Evolutionary conservation across 306 rosid genomes (phyloP).

Genomic region (Boehmeria nivea): DNA sequence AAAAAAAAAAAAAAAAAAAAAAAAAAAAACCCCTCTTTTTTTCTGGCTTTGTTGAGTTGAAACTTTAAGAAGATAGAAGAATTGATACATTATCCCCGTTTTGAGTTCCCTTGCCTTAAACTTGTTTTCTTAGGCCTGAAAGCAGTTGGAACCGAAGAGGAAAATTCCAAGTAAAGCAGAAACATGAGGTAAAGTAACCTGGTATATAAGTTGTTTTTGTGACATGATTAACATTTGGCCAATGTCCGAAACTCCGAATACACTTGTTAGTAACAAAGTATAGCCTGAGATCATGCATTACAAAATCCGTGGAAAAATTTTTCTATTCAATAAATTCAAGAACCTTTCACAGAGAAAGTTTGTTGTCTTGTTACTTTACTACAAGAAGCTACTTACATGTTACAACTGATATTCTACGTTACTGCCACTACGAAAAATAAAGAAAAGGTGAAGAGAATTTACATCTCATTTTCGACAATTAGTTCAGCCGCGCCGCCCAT

Average conservation of each 20-base stretch:
- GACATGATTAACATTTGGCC: too few species aligned
- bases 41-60: background rate
- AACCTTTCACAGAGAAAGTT: background rate
- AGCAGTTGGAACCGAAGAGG: too few species aligned
- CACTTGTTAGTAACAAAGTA: background rate
- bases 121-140: too few species aligned
- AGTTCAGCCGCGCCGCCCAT: constrained; percentile 93
- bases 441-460: constrained; percentile 17
- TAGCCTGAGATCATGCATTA: background rate
- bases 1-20: background rate
- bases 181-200: too few species aligned
- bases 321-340: constrained; percentile 1
- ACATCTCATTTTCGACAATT: constrained; percentile 51
- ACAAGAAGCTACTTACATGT: too few species aligned
- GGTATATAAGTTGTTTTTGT: too few species aligned
- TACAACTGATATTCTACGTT: background rate
- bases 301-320: background rate
- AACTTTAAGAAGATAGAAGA: background rate
- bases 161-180: too few species aligned
- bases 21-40: too few species aligned
- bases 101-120: too few species aligned
- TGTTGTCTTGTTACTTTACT: background rate
- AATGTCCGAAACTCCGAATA: too few species aligned
- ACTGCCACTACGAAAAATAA: background rate
- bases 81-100: background rate